Base-by-base conservation (phyloP, 2,329 filamentous ascomycete genomes). In the Stachybotrys chlorohalonatus region DNA sequence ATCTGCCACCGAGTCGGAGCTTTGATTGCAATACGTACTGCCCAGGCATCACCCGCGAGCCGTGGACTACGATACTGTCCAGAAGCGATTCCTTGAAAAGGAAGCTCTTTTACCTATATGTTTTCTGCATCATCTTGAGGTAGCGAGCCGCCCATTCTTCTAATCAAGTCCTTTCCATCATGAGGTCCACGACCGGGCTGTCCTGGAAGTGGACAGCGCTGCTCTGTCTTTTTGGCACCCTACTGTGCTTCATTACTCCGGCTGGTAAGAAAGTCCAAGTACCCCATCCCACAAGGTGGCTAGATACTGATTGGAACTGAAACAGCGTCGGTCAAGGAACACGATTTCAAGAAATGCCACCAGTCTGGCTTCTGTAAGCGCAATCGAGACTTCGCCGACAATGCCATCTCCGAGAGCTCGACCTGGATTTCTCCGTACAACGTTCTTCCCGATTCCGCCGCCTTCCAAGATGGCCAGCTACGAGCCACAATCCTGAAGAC, bases 321-420 rank as follows among this genome's bases (percentile, higher is more conserved):
- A 24, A 42, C 13, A 95, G 91, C 82, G 60, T 79, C 83, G 64
- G 94, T 99, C 53, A 99, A 99, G 75, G 88, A 96, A 68, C 85
- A 96, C 65, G 92, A 95, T 70, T 99, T 97, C 80, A 99, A 97
- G 69, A 96, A 88, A 64, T 99, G 94, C 75, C 77, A 88, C 62
- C 93, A 99, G 69, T 94, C 93, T 5, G 94, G 94, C 64, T 99
- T 99, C 77, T 99, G 94, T 75, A 94, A 91, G 69, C 89, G 94
- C 60, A 97, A 97, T 74, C 85, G 94, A 69, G 88, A 83, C 46
- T 92, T 89, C 68, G 94, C 94, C 68, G 92, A 97, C 72, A 77
- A 82, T 59, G 90, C 85, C 58, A 73, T 82, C 49, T 75, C 82
- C 47, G 74, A 83, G 54, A 84, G 83, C 57, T 79, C 82, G 8